A percentile compares a stretch with the other conserved stretches of the same genome.
Conservation (phyloP, 2,329 filamentous ascomycete genomes). For the Fusarium napiforme region DNA sequence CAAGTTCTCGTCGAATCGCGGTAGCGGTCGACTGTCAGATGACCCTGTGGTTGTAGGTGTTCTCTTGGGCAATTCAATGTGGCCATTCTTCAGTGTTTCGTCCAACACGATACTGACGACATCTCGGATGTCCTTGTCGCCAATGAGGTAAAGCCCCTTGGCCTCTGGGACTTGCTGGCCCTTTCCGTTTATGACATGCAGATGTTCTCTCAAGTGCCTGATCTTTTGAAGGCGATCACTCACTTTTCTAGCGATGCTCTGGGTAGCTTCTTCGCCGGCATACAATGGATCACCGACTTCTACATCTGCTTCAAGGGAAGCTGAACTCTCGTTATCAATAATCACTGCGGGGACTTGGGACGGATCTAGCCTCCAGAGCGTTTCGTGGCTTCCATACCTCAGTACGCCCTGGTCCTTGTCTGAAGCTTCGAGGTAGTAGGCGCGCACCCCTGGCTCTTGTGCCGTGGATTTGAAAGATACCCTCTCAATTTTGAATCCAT, state of each 20-base stretch:
- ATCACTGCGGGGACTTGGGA: background rate
- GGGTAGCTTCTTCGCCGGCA: slow-evolving; percentile 7
- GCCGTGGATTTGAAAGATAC: slow-evolving; percentile 25
- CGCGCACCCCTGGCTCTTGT: slow-evolving; percentile 1
- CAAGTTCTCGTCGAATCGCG: slow-evolving; percentile 33
- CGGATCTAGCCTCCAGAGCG: slow-evolving; percentile 5
- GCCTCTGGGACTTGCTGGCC: slow-evolving; percentile 21
- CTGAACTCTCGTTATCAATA: background rate
- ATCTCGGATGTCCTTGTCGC: slow-evolving; percentile 39
- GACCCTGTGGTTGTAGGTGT: slow-evolving; percentile 10
- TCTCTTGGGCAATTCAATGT: background rate
- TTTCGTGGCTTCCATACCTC: slow-evolving; percentile 5
- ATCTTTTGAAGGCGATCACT: slow-evolving; percentile 34
- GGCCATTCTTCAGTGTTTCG: slow-evolving; percentile 19
- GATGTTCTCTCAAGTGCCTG: slow-evolving; percentile 25
- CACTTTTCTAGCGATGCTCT: slow-evolving; percentile 33
- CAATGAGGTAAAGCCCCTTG: slow-evolving; percentile 37
- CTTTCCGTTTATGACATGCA: slow-evolving; percentile 21
- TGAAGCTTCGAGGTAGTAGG: slow-evolving; percentile 25
- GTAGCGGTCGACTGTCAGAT: slow-evolving; percentile 16
- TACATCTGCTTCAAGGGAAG: background rate
- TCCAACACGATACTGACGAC: slow-evolving; percentile 37
- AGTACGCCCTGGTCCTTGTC: slow-evolving; percentile 10
- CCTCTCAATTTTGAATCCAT: slow-evolving; percentile 12
- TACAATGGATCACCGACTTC: slow-evolving; percentile 9